These are phyloP conservation scores for Aspergillus bombycis DNA, from an alignment of 2,329 filamentous ascomycete genomes.

Conservation along the genomic window DNA sequence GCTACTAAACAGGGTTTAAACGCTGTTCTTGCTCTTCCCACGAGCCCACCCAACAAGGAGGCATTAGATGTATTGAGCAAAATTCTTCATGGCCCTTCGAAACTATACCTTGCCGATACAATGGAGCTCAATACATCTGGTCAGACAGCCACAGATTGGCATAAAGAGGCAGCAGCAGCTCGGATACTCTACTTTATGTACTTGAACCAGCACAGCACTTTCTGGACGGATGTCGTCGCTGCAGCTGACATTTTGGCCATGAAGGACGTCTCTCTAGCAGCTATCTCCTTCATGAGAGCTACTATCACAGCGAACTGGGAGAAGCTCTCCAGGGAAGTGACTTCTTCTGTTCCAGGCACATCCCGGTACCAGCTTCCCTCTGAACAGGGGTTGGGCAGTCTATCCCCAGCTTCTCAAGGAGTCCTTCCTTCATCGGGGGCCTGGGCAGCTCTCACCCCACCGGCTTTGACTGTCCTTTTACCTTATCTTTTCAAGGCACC, in stretches of 20 bases:
- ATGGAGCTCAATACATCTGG: slow-evolving; percentile 37
- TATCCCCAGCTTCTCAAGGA: slow-evolving; percentile 40
- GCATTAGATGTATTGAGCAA: slow-evolving; percentile 58
- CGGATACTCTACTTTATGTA: slow-evolving; percentile 60
- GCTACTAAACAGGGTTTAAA: slow-evolving; percentile 41
- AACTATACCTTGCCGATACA: slow-evolving; percentile 26
- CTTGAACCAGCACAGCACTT: slow-evolving; percentile 51
- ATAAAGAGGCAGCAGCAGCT: slow-evolving; percentile 55
- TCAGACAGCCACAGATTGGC: slow-evolving; percentile 42
- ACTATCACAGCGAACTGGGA: slow-evolving; percentile 61
- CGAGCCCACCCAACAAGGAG: slow-evolving; percentile 56
- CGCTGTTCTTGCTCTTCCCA: slow-evolving; percentile 55
- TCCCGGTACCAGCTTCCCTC: slow-evolving; percentile 44
- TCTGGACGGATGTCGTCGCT: slow-evolving; percentile 57
- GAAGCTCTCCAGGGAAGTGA: slow-evolving; percentile 35
- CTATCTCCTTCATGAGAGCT: slow-evolving; percentile 55
- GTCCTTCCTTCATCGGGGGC: slow-evolving; percentile 49
- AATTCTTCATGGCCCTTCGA: slow-evolving; percentile 58
- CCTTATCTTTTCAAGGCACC: slow-evolving; percentile 62
- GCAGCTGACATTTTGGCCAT: slow-evolving; percentile 62
- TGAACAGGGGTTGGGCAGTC: slow-evolving; percentile 41
- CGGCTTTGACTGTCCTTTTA: slow-evolving; percentile 53
- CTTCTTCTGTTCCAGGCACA: slow-evolving; percentile 22
- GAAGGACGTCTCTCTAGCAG: slow-evolving; percentile 59
- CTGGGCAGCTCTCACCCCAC: slow-evolving; percentile 57